A percentile compares a stretch with the other conserved stretches of the same genome.
Evolutionary conservation across 345 rosid species (phyloP).

Genomic region (Clarkia xantiana): DNA sequence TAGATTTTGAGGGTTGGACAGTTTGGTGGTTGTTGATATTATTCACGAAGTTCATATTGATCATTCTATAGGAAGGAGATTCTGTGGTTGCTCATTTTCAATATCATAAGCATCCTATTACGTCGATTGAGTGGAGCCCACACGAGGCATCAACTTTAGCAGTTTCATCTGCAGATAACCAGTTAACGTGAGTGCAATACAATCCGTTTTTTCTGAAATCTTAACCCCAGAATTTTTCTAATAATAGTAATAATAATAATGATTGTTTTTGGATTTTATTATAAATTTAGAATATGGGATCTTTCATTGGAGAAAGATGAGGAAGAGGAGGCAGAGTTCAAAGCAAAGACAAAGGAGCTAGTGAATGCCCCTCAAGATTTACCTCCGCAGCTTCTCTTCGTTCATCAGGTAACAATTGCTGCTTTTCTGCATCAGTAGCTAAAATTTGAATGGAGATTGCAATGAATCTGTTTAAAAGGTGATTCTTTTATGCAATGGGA

Average conservation of each 20-base stretch:
- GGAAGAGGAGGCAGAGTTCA: constrained; percentile 92
- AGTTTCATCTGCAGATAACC: constrained; percentile 79
- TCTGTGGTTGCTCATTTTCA: constrained; percentile 81
- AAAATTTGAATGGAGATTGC: not conserved
- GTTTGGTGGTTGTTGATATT: not conserved
- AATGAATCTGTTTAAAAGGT: no score
- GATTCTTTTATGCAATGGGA: no score
- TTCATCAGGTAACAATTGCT: constrained; percentile 61
- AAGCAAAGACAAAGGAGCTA: constrained; percentile 62
- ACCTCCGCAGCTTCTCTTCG: constrained; percentile 89
- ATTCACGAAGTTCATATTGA: not conserved
- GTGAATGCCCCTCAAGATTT: constrained; percentile 73
- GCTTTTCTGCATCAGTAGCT: not conserved
- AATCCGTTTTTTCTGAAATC: no score
- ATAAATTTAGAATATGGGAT: constrained; percentile 67
- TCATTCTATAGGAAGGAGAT: constrained; percentile 36
- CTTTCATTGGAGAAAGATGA: constrained; percentile 86
- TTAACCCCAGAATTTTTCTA: no score
- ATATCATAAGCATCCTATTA: constrained; percentile 72
- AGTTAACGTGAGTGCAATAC: constrained; percentile 53
- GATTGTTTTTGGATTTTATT: no score
- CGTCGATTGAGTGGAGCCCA: constrained; percentile 92
- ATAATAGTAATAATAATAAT: no score
- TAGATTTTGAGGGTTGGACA: not conserved
- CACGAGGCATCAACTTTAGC: constrained; percentile 80